Conservation (phyloP, 2,329 filamentous ascomycete species). For the Verticillium dahliae region DNA sequence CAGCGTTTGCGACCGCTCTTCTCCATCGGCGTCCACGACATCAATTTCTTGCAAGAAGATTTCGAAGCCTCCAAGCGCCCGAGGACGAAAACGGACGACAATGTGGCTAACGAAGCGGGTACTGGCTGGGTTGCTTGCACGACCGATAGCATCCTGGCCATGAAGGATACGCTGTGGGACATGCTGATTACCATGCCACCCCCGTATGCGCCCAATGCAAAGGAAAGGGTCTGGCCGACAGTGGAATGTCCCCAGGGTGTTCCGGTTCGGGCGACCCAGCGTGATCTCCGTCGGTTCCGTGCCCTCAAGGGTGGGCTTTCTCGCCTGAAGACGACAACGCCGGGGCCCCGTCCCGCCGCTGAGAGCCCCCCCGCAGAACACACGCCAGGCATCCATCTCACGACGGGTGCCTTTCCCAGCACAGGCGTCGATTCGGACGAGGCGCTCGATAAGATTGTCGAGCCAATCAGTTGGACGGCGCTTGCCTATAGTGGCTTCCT, state of each 20-base stretch:
- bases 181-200: conserved; percentile 78
- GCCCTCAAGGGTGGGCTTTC: conserved; percentile 59
- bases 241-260: conserved; percentile 61
- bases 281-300: conserved; percentile 76
- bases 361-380: not conserved
- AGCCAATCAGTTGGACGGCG: conserved; percentile 62
- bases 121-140: conserved; percentile 90
- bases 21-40: conserved; percentile 88
- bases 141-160: conserved; percentile 84
- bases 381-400: conserved; percentile 9
- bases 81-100: conserved; percentile 21
- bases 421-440: conserved; percentile 33
- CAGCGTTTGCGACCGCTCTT: conserved; percentile 78
- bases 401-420: conserved; percentile 7
- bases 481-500: conserved; percentile 78
- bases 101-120: conserved; percentile 38
- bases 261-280: conserved; percentile 77
- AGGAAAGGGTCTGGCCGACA: conserved; percentile 65
- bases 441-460: conserved; percentile 48
- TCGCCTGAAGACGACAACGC: conserved; percentile 27
- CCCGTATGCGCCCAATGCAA: conserved; percentile 47
- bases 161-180: conserved; percentile 85
- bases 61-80: conserved; percentile 37
- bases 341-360: not conserved
- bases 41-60: conserved; percentile 65